Evolutionary conservation across 495 filamentous ascomycete species (phyloP), one percentile per base, ranked within the genome.

Genomic region (Talaromyces wortmannii): DNA sequence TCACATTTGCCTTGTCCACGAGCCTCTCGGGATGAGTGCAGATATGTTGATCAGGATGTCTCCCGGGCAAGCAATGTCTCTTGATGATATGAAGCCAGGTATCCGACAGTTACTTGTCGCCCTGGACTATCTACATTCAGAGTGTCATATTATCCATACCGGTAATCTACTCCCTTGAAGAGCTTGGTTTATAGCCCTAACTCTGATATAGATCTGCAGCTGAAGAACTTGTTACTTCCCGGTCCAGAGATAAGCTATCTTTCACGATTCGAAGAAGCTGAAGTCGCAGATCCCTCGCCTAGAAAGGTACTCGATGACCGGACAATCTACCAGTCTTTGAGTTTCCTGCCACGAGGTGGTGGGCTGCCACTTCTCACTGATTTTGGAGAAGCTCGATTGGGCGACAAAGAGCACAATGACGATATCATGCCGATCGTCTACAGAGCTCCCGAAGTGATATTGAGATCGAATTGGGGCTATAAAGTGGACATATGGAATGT

Each of bases 401-500:
- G 63, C 29, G 55, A 69, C 15, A 31, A 32, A 15, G 16, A 50
- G 11, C 23, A 23, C 23, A 58, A 52, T 18, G 57, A 68, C 49
- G 60, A 60, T 45, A 73, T 74, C 46, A 64, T 71, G 55, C 62
- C 68, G 42, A 53, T 68, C 12, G 50, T 52, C 31, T 74, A 61
- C 58, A 66, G 59, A 18, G 68, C 69, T 43, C 71, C 71, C n/a
- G 71, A 74, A 55, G 68, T 71, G 29, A 59, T 67, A 49, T 65
- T 73, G 32, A 58, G 61, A n/a, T 55, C 45, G 12, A 57, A 58
- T 17, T 74, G 70, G 71, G 61, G 59, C 45, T 73, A 67, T 33
- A 69, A 63, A 49, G 71, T 58, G 51, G 71, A 76, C 47, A 72
- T 76, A 48, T 74, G 69, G 67, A 72, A 68, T 59, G 52, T 72